Evolutionary conservation across 2,329 filamentous ascomycete species (phyloP).

Genomic region (Diaporthe destruens): DNA sequence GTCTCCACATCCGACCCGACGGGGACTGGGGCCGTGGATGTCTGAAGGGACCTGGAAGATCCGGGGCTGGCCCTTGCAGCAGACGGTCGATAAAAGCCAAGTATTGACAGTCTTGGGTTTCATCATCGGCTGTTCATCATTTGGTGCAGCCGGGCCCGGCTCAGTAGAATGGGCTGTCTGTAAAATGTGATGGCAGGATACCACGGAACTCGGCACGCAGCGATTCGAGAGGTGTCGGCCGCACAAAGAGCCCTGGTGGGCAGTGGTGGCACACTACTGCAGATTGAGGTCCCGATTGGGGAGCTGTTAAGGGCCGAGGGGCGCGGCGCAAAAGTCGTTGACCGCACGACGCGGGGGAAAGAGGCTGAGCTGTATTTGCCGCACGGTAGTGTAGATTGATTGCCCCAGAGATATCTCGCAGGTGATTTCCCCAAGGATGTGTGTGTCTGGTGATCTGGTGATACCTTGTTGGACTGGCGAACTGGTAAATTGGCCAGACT

Average conservation of each 20-base stretch:
- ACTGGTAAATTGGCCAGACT: not conserved
- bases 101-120: slow-evolving; percentile 32
- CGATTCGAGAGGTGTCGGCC: not conserved
- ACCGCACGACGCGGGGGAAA: slow-evolving; percentile 6
- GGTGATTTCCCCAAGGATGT: too few species aligned
- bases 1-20: not conserved
- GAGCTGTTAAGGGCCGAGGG: slow-evolving; percentile 4
- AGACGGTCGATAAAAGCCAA: slow-evolving; percentile 5
- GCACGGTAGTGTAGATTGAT: too few species aligned
- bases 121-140: slow-evolving; percentile 8
- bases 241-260: slow-evolving; percentile 5
- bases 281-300: slow-evolving; percentile 25
- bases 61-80: slow-evolving; percentile 9
- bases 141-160: slow-evolving; percentile 5
- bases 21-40: not conserved
- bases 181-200: not conserved
- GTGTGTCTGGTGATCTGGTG: too few species aligned
- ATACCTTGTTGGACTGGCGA: not conserved
- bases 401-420: too few species aligned
- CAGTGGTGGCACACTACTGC: slow-evolving; percentile 26
- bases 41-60: not conserved
- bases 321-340: slow-evolving; percentile 20
- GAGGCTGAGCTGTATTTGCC: slow-evolving; percentile 1
- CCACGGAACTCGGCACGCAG: slow-evolving; percentile 30
- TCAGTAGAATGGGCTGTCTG: not conserved